Evolutionary conservation across 2,329 filamentous ascomycete species (phyloP).

Genomic region (Mycosphaerella sp.): DNA sequence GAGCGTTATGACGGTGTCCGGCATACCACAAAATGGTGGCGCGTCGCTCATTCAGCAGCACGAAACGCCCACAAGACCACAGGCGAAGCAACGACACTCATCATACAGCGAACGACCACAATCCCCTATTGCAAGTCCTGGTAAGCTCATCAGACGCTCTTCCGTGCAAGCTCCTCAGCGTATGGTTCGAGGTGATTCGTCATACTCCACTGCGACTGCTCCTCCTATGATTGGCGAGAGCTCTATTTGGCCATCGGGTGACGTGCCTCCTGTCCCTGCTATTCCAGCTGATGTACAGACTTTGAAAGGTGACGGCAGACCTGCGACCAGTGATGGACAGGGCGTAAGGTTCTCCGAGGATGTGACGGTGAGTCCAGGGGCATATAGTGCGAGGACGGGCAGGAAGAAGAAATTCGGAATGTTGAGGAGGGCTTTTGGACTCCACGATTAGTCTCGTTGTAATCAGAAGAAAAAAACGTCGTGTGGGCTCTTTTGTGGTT

Average conservation of each 20-base stretch:
- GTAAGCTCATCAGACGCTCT: constrained; percentile 32
- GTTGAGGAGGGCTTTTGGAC: constrained; percentile 59
- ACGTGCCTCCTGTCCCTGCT: constrained; percentile 26
- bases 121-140: constrained; percentile 36
- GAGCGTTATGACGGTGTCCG: constrained; percentile 21
- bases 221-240: constrained; percentile 26
- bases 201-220: constrained; percentile 24
- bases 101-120: constrained; percentile 46
- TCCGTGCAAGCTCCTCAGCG: constrained; percentile 18
- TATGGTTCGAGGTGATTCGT: constrained; percentile 23
- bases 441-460: constrained; percentile 44
- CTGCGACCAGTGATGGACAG: constrained; percentile 32
- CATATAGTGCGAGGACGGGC: constrained; percentile 33
- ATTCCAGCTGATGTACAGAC: constrained; percentile 17
- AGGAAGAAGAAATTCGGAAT: constrained; percentile 63
- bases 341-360: constrained; percentile 15
- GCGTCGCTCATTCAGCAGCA: background rate
- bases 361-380: constrained; percentile 22
- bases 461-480: background rate
- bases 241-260: constrained; percentile 43
- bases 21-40: constrained; percentile 6
- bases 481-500: constrained; percentile 4
- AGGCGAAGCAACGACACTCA: background rate
- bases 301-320: constrained; percentile 20
- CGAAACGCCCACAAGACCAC: constrained; percentile 25